These are phyloP conservation scores for Smallanthus sonchifolius DNA, from an alignment of 129 eudicot genomes.

Conservation along the genomic window DNA sequence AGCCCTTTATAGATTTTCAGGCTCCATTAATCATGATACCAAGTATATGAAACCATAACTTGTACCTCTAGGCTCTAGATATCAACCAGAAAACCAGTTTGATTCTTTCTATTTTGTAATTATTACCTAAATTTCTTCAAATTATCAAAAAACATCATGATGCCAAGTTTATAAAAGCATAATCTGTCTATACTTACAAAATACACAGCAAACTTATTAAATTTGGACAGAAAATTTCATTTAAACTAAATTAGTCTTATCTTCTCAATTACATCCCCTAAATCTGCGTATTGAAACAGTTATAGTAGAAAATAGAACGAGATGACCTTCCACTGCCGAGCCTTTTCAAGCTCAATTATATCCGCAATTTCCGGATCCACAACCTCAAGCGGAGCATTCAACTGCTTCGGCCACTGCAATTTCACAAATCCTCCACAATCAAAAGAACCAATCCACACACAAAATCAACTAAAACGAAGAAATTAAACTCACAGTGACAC, in stretches of 20 bases:
- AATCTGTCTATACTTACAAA: neutral
- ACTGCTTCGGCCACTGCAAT: conserved; percentile 96
- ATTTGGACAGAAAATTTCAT: neutral
- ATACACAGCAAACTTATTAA: neutral
- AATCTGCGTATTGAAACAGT: neutral
- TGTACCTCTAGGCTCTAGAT: neutral
- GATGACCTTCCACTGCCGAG: conserved; percentile 97
- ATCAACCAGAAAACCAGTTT: neutral
- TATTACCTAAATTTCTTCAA: neutral
- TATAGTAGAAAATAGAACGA: neutral
- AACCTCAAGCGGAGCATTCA: conserved; percentile 91
- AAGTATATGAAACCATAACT: neutral
- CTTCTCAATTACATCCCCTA: neutral
- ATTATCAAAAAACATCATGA: neutral
- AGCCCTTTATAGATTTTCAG: neutral
- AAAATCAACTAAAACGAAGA: neutral
- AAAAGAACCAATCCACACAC: neutral
- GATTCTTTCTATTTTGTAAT: neutral
- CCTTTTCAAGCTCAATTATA: conserved; percentile 92
- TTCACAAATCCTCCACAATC: neutral
- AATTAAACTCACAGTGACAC: conserved; percentile 58
- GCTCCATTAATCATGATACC: neutral
- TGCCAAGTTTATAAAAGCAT: neutral
- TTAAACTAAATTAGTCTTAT: neutral
- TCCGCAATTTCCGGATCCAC: conserved; percentile 99